These are phyloP conservation scores for Hansenula anomala DNA, from an alignment of 1,139 yeast species.

Conservation along the genomic window DNA sequence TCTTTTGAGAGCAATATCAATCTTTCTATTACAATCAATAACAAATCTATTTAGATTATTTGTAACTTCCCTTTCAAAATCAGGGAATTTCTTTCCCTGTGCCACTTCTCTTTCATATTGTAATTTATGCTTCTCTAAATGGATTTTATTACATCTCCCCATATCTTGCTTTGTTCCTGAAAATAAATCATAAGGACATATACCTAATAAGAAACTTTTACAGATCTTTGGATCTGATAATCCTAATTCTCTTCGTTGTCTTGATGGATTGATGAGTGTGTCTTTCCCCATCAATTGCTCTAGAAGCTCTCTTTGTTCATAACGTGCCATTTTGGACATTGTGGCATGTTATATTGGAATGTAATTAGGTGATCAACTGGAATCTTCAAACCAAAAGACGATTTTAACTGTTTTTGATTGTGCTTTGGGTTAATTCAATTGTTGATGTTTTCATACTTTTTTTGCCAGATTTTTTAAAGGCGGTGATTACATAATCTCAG, in stretches of 20 bases:
- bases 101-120: constrained; percentile 60
- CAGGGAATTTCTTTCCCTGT: constrained; percentile 57
- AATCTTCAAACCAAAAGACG: no score
- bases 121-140: constrained; percentile 69
- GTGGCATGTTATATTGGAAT: neutral
- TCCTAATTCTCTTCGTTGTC: constrained; percentile 24
- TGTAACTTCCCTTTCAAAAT: constrained; percentile 64
- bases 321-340: constrained; percentile 40
- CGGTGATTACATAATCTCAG: no score
- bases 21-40: constrained; percentile 63
- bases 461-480: no score
- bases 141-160: constrained; percentile 77
- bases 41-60: constrained; percentile 36
- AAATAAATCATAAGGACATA: constrained; percentile 86
- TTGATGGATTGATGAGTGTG: constrained; percentile 30
- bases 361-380: no score
- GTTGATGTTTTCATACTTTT: no score
- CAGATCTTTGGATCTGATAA: constrained; percentile 69
- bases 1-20: constrained; percentile 58
- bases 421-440: no score
- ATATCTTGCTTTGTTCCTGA: constrained; percentile 79
- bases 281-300: constrained; percentile 84
- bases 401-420: no score
- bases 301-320: constrained; percentile 69
- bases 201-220: constrained; percentile 75